These are phyloP conservation scores for Magnolia changhungtana DNA, from an alignment of 164 flowering plant species.

Conservation along the genomic window DNA sequence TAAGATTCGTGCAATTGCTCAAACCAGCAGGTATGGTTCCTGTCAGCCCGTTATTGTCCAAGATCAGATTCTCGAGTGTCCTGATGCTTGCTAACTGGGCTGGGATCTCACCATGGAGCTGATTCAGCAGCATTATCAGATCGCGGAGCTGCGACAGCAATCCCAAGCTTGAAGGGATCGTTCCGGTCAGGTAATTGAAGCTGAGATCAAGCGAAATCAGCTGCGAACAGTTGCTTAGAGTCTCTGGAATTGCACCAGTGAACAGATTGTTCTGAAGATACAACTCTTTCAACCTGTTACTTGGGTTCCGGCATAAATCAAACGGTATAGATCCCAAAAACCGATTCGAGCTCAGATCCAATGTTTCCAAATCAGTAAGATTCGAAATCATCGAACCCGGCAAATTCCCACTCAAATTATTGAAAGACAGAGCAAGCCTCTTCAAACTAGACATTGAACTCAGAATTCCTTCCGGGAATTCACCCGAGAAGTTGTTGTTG, in stretches of 20 bases:
- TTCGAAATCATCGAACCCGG: conserved; percentile 45
- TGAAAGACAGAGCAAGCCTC: conserved; percentile 47
- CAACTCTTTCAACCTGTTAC: conserved; percentile 49
- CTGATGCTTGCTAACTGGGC: conserved; percentile 44
- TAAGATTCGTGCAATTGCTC: conserved; percentile 72
- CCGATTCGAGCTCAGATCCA: conserved; percentile 82
- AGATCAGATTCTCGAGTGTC: conserved; percentile 68
- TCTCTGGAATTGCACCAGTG: conserved; percentile 57
- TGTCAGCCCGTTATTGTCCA: conserved; percentile 76
- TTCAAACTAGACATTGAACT: conserved; percentile 51
- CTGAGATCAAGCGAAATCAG: conserved; percentile 83
- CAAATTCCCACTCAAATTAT: conserved; percentile 50
- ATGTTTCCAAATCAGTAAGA: conserved; percentile 49
- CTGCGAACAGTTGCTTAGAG: conserved; percentile 67
- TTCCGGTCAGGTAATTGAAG: conserved; percentile 75
- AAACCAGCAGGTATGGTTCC: conserved; percentile 74
- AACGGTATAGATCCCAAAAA: conserved; percentile 65
- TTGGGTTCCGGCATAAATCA: conserved; percentile 43
- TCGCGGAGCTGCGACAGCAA: conserved; percentile 61
- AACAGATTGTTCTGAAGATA: conserved; percentile 72
- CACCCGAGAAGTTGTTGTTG: conserved; percentile 63
- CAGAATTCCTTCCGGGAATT: conserved; percentile 48
- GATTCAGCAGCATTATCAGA: conserved; percentile 77
- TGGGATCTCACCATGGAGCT: conserved; percentile 77
- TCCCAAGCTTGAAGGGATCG: conserved; percentile 72